Evolutionary conservation across 192 early-diverging fungal genomes (phyloP).

Genomic region (Kappamyces sp.): DNA sequence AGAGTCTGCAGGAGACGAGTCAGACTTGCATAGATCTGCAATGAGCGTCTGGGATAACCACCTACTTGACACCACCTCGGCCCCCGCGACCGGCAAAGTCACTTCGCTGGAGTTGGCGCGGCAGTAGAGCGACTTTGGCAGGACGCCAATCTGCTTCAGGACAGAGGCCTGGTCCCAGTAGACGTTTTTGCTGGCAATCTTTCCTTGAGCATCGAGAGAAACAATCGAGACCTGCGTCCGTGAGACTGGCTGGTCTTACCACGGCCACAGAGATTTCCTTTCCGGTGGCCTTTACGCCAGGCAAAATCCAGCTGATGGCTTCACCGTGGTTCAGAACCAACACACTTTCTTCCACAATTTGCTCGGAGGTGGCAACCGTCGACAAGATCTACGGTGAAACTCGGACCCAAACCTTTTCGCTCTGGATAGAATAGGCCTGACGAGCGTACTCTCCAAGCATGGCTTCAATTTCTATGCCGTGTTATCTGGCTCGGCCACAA

Average conservation of each 20-base stretch:
- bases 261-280: constrained; percentile 28
- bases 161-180: constrained; percentile 56
- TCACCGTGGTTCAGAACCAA: constrained; percentile 36
- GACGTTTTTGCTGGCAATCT: constrained; percentile 26
- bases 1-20: no score
- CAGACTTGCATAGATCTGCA: no score
- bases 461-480: background rate
- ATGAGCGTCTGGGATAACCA: no score
- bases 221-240: constrained; percentile 24
- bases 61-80: background rate
- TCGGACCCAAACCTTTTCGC: background rate
- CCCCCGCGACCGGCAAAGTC: constrained; percentile 29
- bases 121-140: constrained; percentile 42
- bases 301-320: constrained; percentile 41
- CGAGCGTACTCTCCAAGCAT: background rate
- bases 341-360: constrained; percentile 39
- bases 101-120: constrained; percentile 42
- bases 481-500: no score
- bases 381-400: constrained; percentile 4
- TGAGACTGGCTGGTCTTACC: constrained; percentile 12
- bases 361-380: background rate
- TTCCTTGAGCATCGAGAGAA: constrained; percentile 24
- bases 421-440: constrained; percentile 3
- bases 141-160: constrained; percentile 36
- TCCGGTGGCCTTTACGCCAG: constrained; percentile 41